phyloP scores from a whole-genome alignment of 2,329 filamentous ascomycete species.

The Calonectria naviculata region DNA sequence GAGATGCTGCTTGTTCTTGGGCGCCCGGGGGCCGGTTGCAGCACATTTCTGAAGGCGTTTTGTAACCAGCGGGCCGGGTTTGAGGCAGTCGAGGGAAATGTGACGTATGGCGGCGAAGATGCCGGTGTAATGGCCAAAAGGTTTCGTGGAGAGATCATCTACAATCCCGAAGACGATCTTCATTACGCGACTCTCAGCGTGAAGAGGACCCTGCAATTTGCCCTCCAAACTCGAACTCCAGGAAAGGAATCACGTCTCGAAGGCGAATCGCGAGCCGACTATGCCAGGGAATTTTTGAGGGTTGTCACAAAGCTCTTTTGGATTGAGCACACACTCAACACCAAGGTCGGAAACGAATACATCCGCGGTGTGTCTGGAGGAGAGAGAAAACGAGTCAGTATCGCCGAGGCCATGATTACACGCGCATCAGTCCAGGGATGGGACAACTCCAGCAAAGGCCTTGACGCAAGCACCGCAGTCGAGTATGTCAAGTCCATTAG shows the following conservation, averaged over 20 bases:
- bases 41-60: slow-evolving; percentile 77
- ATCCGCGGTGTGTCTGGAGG: slow-evolving; percentile 73
- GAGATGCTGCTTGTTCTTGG: slow-evolving; percentile 77
- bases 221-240: slow-evolving; percentile 72
- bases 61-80: slow-evolving; percentile 76
- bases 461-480: slow-evolving; percentile 78
- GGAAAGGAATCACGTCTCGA: slow-evolving; percentile 59
- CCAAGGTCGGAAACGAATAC: slow-evolving; percentile 76
- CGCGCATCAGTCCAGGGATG: slow-evolving; percentile 75
- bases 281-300: slow-evolving; percentile 63
- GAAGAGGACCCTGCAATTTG: slow-evolving; percentile 74
- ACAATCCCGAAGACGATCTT: slow-evolving; percentile 74
- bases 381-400: slow-evolving; percentile 79
- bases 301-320: slow-evolving; percentile 78
- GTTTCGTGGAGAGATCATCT: slow-evolving; percentile 73
- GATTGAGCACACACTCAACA: slow-evolving; percentile 76
- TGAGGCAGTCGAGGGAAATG: slow-evolving; percentile 71
- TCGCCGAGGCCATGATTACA: slow-evolving; percentile 73
- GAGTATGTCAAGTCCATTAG: slow-evolving; percentile 75
- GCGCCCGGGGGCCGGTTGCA: slow-evolving; percentile 75
- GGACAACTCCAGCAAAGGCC: slow-evolving; percentile 79
- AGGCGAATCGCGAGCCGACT: slow-evolving; percentile 68
- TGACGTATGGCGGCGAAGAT: slow-evolving; percentile 67
- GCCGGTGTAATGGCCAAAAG: slow-evolving; percentile 59
- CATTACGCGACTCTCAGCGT: slow-evolving; percentile 79